phyloP scores from a whole-genome alignment of 805 yeast species.

The Lipomyces anomalus region DNA sequence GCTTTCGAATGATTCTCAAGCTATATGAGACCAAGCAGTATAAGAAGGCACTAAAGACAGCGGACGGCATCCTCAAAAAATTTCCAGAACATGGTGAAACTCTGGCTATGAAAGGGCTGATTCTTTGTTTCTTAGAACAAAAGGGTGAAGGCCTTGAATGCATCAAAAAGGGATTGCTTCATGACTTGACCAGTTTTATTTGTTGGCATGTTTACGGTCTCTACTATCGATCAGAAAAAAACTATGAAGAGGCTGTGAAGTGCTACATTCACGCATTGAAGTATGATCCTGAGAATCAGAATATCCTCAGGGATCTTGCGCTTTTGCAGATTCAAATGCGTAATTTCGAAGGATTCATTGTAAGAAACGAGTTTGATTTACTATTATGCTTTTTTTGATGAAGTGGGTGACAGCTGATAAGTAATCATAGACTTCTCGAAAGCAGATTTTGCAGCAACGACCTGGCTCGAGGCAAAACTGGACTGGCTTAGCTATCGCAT shows the following conservation, averaged over 20 bases:
- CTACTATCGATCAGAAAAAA: slow-evolving; percentile 62
- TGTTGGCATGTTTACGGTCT: slow-evolving; percentile 84
- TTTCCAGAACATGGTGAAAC: slow-evolving; percentile 73
- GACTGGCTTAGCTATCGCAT: slow-evolving; percentile 84
- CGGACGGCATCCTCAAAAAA: slow-evolving; percentile 72
- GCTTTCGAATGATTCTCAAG: slow-evolving; percentile 74
- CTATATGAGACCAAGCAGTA: slow-evolving; percentile 81
- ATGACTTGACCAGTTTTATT: slow-evolving; percentile 58
- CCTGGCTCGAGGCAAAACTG: slow-evolving; percentile 86
- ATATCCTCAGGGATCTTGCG: slow-evolving; percentile 76
- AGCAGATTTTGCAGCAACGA: slow-evolving; percentile 59
- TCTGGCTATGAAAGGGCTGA: slow-evolving; percentile 76
- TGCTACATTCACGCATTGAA: slow-evolving; percentile 71
- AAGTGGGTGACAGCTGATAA: not conserved
- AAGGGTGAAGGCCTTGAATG: slow-evolving; percentile 57
- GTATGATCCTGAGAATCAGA: slow-evolving; percentile 71
- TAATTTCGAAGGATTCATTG: slow-evolving; percentile 57
- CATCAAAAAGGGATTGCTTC: slow-evolving; percentile 55
- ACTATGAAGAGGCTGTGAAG: slow-evolving; percentile 70
- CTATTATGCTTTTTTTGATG: not conserved
- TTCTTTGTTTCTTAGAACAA: slow-evolving; percentile 52
- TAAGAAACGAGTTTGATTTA: slow-evolving; percentile 3
- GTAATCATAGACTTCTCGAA: slow-evolving; percentile 44
- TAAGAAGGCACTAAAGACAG: slow-evolving; percentile 71
- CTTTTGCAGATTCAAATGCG: slow-evolving; percentile 74